Percentiles rank a stretch among this genome's conserved stretches.
phyloP scores from a whole-genome alignment of 2,329 filamentous ascomycete species.

The Colletotrichum sidae region DNA sequence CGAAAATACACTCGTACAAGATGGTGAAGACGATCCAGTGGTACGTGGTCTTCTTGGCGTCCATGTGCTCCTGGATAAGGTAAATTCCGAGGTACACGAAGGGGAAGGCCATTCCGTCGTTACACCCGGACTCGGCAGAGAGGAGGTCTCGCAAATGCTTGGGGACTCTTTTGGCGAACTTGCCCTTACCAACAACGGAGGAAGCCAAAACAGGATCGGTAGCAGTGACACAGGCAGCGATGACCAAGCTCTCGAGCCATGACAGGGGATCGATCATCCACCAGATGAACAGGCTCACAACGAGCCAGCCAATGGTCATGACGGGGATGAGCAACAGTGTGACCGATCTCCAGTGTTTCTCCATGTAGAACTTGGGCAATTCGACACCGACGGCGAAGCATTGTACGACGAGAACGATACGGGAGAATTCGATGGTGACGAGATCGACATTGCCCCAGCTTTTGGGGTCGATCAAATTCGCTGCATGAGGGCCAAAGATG shows the following conservation, averaged over 20 bases:
- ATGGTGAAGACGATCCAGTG: constrained; percentile 93
- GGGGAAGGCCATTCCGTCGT: constrained; percentile 99
- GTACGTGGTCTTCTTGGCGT: constrained; percentile 76
- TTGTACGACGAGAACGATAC: constrained; percentile 90
- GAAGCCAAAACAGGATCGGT: constrained; percentile 97
- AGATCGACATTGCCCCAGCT: constrained; percentile 88
- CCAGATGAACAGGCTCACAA: constrained; percentile 95
- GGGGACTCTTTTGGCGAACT: constrained; percentile 96
- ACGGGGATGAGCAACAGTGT: constrained; percentile 89
- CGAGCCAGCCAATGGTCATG: constrained; percentile 96
- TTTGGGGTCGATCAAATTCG: constrained; percentile 80
- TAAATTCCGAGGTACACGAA: constrained; percentile 96
- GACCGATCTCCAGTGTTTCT: constrained; percentile 95
- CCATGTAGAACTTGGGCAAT: constrained; percentile 95
- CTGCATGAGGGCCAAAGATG: constrained; percentile 88
- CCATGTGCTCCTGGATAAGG: constrained; percentile 82
- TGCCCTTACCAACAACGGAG: constrained; percentile 98
- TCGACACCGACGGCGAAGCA: constrained; percentile 94
- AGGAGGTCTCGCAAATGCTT: constrained; percentile 96
- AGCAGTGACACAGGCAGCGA: constrained; percentile 94
- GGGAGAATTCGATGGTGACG: constrained; percentile 88
- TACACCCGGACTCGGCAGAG: constrained; percentile 97
- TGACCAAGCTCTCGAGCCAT: constrained; percentile 90
- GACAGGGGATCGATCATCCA: constrained; percentile 83
- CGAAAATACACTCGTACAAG: constrained; percentile 95